These are phyloP conservation scores for Xylariaceae sp. DNA, from an alignment of 2,329 filamentous ascomycete genomes.

Conservation along the genomic window DNA sequence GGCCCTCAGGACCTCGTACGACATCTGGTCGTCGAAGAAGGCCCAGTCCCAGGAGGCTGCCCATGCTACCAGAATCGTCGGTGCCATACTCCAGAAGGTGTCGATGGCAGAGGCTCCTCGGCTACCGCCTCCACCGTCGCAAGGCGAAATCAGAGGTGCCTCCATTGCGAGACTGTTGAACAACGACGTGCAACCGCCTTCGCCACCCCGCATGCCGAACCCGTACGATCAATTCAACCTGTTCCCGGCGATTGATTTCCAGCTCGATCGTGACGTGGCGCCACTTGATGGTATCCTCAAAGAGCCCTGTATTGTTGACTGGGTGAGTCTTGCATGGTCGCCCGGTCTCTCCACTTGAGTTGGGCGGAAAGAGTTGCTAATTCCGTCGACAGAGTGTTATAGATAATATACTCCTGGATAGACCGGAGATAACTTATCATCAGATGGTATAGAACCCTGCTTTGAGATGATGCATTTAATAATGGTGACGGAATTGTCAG, in stretches of 20 bases:
- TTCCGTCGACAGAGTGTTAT: constrained; percentile 21
- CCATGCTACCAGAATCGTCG: constrained; percentile 39
- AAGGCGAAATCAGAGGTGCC: constrained; percentile 26
- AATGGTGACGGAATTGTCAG: background rate
- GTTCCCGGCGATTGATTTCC: constrained; percentile 25
- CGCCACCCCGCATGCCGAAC: constrained; percentile 9
- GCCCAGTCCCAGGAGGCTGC: constrained; percentile 36
- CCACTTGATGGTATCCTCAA: constrained; percentile 35
- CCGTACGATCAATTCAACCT: constrained; percentile 23
- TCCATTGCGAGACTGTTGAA: constrained; percentile 31
- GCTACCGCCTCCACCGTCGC: constrained; percentile 22
- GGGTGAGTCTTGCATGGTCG: constrained; percentile 30
- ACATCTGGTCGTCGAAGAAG: constrained; percentile 38
- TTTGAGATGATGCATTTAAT: too few species aligned
- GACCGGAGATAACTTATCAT: constrained; percentile 22
- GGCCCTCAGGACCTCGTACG: constrained; percentile 36
- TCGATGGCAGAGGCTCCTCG: constrained; percentile 23
- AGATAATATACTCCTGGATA: constrained; percentile 27
- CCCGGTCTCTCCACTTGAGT: background rate
- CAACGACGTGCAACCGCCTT: constrained; percentile 24
- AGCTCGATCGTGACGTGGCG: constrained; percentile 27
- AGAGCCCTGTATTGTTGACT: constrained; percentile 33
- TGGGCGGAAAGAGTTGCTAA: constrained; percentile 10
- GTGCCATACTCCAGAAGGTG: constrained; percentile 37
- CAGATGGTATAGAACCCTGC: background rate